Conservation (phyloP, 345 rosid genomes). For the Diplotaxis tenuifolia region DNA sequence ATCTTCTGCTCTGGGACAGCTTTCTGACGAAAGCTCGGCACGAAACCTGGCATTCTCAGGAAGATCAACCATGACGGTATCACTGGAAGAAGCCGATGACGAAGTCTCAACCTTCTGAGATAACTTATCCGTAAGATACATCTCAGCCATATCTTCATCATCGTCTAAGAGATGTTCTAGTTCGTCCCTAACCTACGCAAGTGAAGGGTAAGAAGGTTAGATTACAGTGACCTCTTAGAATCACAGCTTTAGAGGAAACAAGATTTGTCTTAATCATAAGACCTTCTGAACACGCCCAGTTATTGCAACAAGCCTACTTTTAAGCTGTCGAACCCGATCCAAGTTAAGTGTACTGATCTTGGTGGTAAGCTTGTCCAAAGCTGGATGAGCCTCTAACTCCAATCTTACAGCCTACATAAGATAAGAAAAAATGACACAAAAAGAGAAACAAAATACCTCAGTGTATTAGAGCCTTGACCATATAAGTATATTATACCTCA, state of each 20-base stretch:
- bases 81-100: constrained; percentile 54
- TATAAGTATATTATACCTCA: constrained; percentile 49
- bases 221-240: background rate
- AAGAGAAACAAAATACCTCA: constrained; percentile 1
- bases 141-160: constrained; percentile 93
- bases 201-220: background rate
- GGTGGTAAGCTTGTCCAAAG: constrained; percentile 67
- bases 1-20: background rate
- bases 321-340: constrained; percentile 67
- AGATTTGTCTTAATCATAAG: background rate
- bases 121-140: constrained; percentile 84
- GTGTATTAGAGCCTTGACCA: background rate
- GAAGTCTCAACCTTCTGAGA: constrained; percentile 64
- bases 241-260: background rate
- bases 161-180: constrained; percentile 85
- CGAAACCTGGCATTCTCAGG: constrained; percentile 52
- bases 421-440: background rate
- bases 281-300: constrained; percentile 80
- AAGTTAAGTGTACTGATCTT: constrained; percentile 68
- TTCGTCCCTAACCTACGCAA: constrained; percentile 59
- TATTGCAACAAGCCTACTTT: constrained; percentile 65
- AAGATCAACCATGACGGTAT: constrained; percentile 49
- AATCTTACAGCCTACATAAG: constrained; percentile 47
- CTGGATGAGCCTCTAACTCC: constrained; percentile 76
- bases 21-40: constrained; percentile 46